Conservation (phyloP, 495 filamentous ascomycete genomes). For the Penicillium samsonianum region DNA sequence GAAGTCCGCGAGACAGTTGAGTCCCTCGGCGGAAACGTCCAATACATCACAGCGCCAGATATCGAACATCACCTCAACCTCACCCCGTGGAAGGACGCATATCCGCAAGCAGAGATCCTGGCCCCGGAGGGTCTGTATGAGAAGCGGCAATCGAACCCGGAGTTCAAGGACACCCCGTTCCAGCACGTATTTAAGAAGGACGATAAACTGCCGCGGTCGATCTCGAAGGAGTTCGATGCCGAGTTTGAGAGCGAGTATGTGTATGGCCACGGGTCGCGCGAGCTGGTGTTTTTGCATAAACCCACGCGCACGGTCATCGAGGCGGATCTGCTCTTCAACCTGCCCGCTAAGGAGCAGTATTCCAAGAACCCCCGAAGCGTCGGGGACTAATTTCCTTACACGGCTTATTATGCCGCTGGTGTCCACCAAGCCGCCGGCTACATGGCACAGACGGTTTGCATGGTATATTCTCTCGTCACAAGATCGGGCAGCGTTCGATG, state of each 20-base stretch:
- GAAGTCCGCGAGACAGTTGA: constrained; percentile 69
- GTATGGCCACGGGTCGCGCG: constrained; percentile 75
- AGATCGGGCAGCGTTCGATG: constrained; percentile 67
- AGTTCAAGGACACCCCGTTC: constrained; percentile 70
- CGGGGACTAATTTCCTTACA: constrained; percentile 60
- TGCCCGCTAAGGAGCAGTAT: constrained; percentile 88
- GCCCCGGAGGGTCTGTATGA: constrained; percentile 84
- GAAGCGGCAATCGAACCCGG: constrained; percentile 69
- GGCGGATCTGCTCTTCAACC: constrained; percentile 89
- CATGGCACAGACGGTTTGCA: constrained; percentile 74
- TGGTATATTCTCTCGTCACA: constrained; percentile 72
- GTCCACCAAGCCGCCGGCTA: constrained; percentile 57
- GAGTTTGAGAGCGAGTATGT: constrained; percentile 91
- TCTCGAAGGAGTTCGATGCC: constrained; percentile 76
- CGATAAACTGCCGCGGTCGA: constrained; percentile 50
- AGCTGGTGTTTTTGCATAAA: constrained; percentile 83
- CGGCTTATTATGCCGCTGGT: constrained; percentile 62
- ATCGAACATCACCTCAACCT: constrained; percentile 93
- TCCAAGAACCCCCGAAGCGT: constrained; percentile 57
- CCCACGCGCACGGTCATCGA: constrained; percentile 82
- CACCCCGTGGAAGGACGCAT: constrained; percentile 77
- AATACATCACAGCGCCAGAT: constrained; percentile 84
- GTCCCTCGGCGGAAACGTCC: constrained; percentile 68
- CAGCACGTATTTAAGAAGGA: constrained; percentile 62
- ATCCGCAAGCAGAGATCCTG: constrained; percentile 74